Evolutionary conservation across 176 grass and related monocot genomes (phyloP).

Genomic region (Microstegium vimineum): DNA sequence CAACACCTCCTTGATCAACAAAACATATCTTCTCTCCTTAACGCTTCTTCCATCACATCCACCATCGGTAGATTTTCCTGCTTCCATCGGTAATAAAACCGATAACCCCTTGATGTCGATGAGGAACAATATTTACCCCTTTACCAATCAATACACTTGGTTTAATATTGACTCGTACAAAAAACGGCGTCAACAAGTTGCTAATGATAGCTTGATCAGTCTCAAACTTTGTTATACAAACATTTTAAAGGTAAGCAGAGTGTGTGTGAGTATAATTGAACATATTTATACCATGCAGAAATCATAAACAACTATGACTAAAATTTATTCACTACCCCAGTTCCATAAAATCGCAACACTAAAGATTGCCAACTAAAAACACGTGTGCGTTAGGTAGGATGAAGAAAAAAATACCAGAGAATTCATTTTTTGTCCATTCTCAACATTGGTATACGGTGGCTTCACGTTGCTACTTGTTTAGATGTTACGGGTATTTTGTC

Average conservation of each 20-base stretch:
- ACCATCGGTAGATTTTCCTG: too few relatives aligned
- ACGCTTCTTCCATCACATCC: too few relatives aligned
- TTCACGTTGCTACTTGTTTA: not conserved
- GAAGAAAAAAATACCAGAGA: not conserved
- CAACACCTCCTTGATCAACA: too few relatives aligned
- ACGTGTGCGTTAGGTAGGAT: not conserved
- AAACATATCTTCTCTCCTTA: too few relatives aligned
- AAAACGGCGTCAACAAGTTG: too few relatives aligned
- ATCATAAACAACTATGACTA: not conserved
- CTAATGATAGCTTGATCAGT: not conserved
- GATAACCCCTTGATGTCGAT: too few relatives aligned
- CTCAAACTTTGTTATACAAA: not conserved
- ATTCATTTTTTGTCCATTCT: not conserved
- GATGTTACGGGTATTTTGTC: not conserved
- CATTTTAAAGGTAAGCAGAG: too few relatives aligned
- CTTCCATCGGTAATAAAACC: too few relatives aligned
- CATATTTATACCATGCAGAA: not conserved
- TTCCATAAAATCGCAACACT: not conserved
- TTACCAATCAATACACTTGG: too few relatives aligned
- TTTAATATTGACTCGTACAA: too few relatives aligned
- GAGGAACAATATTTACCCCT: too few relatives aligned
- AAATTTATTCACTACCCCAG: not conserved
- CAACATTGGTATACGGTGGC: not conserved
- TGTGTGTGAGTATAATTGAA: not conserved
- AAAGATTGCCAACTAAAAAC: not conserved